phyloP scores from a whole-genome alignment of 73 alveolate species.

The Paramecium bursaria region DNA sequence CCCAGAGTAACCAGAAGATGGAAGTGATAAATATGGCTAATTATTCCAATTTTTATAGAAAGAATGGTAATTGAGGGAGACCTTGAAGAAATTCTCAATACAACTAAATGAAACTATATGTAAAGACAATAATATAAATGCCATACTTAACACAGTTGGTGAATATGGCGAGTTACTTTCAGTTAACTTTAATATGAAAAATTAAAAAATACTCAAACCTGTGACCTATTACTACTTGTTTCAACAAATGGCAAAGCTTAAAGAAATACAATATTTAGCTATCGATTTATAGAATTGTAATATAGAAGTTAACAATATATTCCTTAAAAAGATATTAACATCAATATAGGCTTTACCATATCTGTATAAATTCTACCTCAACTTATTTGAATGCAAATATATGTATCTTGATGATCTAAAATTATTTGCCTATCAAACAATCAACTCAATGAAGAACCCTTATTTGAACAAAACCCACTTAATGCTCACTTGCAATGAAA shows the following conservation, averaged over 20 bases:
- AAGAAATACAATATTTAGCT: background rate
- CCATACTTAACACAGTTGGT: background rate
- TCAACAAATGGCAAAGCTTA: slow-evolving; percentile 1
- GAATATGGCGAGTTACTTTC: slow-evolving; percentile 8
- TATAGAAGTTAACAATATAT: slow-evolving; percentile 12
- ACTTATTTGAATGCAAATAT: background rate
- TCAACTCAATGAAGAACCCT: slow-evolving; percentile 17
- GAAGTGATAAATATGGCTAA: slow-evolving; percentile 7
- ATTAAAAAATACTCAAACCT: slow-evolving; percentile 10
- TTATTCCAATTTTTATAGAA: slow-evolving; percentile 43
- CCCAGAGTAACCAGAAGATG: background rate
- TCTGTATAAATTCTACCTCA: background rate
- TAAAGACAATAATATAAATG: background rate
- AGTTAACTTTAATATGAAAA: background rate
- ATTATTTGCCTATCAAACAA: slow-evolving; percentile 1
- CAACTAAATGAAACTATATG: background rate
- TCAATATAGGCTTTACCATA: slow-evolving; percentile 16
- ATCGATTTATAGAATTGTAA: slow-evolving; percentile 14
- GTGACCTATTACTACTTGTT: slow-evolving; percentile 12
- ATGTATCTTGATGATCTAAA: slow-evolving; percentile 10
- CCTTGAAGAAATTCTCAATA: background rate
- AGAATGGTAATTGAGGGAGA: slow-evolving; percentile 41
- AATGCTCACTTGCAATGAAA: no score
- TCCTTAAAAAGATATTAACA: slow-evolving; percentile 2
- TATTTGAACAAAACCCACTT: no score